Evolutionary conservation across 2,329 filamentous ascomycete genomes (phyloP).

Genomic region (Lecanicillium sp.): DNA sequence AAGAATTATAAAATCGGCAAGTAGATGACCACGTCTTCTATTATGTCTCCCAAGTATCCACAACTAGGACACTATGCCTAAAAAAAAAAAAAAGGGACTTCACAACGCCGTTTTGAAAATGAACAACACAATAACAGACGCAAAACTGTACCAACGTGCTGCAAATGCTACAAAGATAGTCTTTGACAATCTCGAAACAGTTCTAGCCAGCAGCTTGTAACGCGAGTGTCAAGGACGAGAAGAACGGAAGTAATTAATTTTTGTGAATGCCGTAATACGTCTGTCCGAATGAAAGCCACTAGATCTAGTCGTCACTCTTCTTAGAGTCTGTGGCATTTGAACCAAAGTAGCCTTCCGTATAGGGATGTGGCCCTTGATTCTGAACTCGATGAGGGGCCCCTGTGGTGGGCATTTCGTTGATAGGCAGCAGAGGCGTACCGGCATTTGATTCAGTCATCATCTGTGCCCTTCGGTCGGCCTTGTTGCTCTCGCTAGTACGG

Average conservation of each 20-base stretch:
- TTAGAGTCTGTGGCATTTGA: slow-evolving; percentile 41
- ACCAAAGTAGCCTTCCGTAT: slow-evolving; percentile 37
- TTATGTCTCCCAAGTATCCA: neutral
- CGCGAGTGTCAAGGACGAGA: neutral
- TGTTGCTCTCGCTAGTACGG: slow-evolving; percentile 78
- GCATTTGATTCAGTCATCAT: slow-evolving; percentile 39
- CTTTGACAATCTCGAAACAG: neutral
- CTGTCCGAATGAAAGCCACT: too few species aligned
- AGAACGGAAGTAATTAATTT: neutral
- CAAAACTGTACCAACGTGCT: neutral
- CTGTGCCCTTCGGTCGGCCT: slow-evolving; percentile 74
- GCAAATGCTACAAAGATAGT: too few species aligned
- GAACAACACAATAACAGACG: neutral
- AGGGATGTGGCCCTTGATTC: slow-evolving; percentile 26
- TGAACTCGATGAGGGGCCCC: slow-evolving; percentile 14
- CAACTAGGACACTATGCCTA: slow-evolving; percentile 1
- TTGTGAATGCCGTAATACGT: too few species aligned
- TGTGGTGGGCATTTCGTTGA: slow-evolving; percentile 33
- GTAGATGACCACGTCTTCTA: neutral
- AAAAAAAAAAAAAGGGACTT: slow-evolving; percentile 1
- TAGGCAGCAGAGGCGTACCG: slow-evolving; percentile 53
- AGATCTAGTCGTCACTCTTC: slow-evolving; percentile 41
- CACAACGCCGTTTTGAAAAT: neutral
- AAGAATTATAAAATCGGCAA: too few species aligned
- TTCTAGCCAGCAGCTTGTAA: slow-evolving; percentile 4